phyloP scores from a whole-genome alignment of 2,329 filamentous ascomycete species.

The Mycocentrospora acerina region DNA sequence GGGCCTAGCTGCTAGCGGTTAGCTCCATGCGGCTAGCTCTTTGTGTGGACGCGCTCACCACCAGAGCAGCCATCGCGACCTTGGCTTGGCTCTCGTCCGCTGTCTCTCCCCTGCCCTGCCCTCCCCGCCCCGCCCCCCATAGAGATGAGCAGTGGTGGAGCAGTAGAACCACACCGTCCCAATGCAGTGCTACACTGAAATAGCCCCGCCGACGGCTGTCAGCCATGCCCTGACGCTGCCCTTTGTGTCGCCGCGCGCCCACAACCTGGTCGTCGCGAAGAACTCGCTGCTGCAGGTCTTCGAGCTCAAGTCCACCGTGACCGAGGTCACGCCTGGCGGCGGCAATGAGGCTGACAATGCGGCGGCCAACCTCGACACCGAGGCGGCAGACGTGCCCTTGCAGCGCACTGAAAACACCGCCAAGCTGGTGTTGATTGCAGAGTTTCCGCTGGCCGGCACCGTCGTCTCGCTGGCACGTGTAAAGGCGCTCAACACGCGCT shows the following conservation, averaged over 20 bases:
- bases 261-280: constrained; percentile 88
- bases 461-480: constrained; percentile 80
- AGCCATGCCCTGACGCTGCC: constrained; percentile 80
- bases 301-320: constrained; percentile 65
- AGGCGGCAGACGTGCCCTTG: constrained; percentile 46
- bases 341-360: constrained; percentile 45
- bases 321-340: constrained; percentile 54
- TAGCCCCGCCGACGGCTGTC: constrained; percentile 91
- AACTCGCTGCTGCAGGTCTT: constrained; percentile 94
- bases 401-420: constrained; percentile 67
- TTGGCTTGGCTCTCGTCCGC: too few relatives aligned
- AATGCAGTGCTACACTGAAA: constrained; percentile 98
- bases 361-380: constrained; percentile 52
- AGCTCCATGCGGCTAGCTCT: too few relatives aligned
- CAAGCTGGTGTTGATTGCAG: constrained; percentile 81
- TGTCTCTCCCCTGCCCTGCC: constrained; percentile 2
- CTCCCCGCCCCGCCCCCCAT: neutral
- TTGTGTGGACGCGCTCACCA: too few relatives aligned
- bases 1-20: too few relatives aligned
- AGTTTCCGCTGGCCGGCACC: constrained; percentile 81
- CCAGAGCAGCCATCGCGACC: too few relatives aligned
- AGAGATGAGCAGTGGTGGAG: constrained; percentile 19
- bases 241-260: constrained; percentile 72
- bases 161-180: constrained; percentile 1
- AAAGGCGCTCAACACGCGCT: constrained; percentile 70